These are phyloP conservation scores for Cryptococcus sp. DNA, from an alignment of 1,284 basidiomycete genomes.

Conservation along the genomic window DNA sequence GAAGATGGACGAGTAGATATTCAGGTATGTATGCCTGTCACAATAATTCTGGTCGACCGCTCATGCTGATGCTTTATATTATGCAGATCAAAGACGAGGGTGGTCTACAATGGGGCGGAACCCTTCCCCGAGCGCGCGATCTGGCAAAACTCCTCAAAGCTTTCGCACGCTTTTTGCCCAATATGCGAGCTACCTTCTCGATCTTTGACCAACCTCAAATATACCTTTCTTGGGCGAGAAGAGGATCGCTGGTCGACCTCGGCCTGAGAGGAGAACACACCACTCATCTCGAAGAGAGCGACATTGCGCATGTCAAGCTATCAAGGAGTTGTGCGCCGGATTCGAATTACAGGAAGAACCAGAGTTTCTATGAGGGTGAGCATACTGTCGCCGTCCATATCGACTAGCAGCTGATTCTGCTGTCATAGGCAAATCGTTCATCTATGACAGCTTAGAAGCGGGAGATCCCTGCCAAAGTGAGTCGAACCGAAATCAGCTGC, in stretches of 20 bases:
- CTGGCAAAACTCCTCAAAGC: slow-evolving; percentile 44
- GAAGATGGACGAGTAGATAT: slow-evolving; percentile 36
- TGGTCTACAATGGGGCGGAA: slow-evolving; percentile 47
- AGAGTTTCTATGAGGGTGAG: slow-evolving; percentile 24
- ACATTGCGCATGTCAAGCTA: slow-evolving; percentile 38
- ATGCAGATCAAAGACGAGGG: slow-evolving; percentile 40
- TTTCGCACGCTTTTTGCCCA: slow-evolving; percentile 49
- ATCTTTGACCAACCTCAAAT: slow-evolving; percentile 57
- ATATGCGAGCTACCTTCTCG: slow-evolving; percentile 53
- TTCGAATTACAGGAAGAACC: slow-evolving; percentile 37
- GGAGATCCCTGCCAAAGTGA: slow-evolving; percentile 49
- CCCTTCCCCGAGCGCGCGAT: slow-evolving; percentile 38
- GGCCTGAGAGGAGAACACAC: slow-evolving; percentile 51
- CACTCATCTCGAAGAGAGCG: slow-evolving; percentile 42
- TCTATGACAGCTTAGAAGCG: slow-evolving; percentile 48
- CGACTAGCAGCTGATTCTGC: not conserved
- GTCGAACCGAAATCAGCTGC: slow-evolving; percentile 1
- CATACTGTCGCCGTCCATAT: not conserved
- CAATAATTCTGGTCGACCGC: not conserved
- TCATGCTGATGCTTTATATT: not conserved
- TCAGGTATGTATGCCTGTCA: slow-evolving; percentile 28
- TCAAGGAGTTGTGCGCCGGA: slow-evolving; percentile 45
- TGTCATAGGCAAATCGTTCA: slow-evolving; percentile 36
- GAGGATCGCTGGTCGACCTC: slow-evolving; percentile 51
- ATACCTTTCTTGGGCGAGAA: slow-evolving; percentile 52